Evolutionary conservation across 768 basidiomycete genomes (phyloP).

Genomic region (Boletellus sp.): DNA sequence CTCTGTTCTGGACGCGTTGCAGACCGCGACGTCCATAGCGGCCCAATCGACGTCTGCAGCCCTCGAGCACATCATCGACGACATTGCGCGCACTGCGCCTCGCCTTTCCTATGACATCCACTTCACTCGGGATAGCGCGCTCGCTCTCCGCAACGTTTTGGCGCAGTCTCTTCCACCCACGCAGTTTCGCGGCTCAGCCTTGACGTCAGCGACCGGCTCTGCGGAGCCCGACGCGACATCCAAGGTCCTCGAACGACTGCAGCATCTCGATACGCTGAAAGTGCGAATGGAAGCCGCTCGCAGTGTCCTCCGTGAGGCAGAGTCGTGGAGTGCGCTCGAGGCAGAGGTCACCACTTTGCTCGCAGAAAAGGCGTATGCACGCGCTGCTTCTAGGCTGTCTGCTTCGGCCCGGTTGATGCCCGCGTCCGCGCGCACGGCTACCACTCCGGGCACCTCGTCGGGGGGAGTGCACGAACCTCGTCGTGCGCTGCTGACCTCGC

Average conservation of each 20-base stretch:
- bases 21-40: constrained; percentile 80
- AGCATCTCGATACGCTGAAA: constrained; percentile 79
- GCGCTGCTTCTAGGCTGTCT: constrained; percentile 87
- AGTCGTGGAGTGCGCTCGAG: constrained; percentile 95
- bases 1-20: constrained; percentile 67
- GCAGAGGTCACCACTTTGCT: constrained; percentile 87
- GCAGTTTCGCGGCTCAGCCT: constrained; percentile 5
- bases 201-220: neutral
- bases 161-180: constrained; percentile 44
- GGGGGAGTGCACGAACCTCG: constrained; percentile 64
- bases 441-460: constrained; percentile 30
- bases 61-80: constrained; percentile 86
- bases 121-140: constrained; percentile 91
- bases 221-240: constrained; percentile 46
- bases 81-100: constrained; percentile 87
- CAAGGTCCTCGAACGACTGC: constrained; percentile 70
- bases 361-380: constrained; percentile 70
- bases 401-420: constrained; percentile 89
- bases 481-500: constrained; percentile 78
- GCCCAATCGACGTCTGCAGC: constrained; percentile 84
- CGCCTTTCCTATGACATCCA: constrained; percentile 93
- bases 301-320: constrained; percentile 89
- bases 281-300: constrained; percentile 83
- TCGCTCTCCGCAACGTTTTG: constrained; percentile 68
- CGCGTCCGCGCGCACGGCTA: constrained; percentile 88